Evolutionary conservation across 2,329 filamentous ascomycete genomes (phyloP).

Genomic region (Colletotrichum lentis): DNA sequence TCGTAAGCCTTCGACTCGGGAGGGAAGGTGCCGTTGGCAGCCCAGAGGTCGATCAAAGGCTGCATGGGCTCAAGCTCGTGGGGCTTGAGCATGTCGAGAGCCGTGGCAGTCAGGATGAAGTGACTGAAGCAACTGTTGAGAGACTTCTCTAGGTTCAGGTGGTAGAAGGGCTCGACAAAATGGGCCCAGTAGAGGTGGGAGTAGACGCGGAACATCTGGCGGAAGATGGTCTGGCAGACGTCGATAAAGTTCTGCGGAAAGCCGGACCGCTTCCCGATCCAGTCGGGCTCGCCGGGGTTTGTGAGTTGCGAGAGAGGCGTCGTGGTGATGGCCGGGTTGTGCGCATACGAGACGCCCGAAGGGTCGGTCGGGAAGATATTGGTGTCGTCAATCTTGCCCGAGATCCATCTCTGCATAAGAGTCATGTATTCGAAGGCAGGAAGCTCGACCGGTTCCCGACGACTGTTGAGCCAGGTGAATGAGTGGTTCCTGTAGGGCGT

Average conservation of each 20-base stretch:
- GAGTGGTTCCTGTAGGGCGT: slow-evolving; percentile 74
- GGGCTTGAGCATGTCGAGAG: slow-evolving; percentile 83
- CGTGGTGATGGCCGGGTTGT: slow-evolving; percentile 66
- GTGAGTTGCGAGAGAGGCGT: slow-evolving; percentile 70
- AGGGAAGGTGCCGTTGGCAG: slow-evolving; percentile 86
- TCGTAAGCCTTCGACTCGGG: slow-evolving; percentile 74
- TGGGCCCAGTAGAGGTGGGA: slow-evolving; percentile 98
- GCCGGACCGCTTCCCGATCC: slow-evolving; percentile 90
- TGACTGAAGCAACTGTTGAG: slow-evolving; percentile 89
- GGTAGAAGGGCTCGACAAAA: slow-evolving; percentile 84
- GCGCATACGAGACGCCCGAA: slow-evolving; percentile 71
- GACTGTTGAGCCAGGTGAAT: slow-evolving; percentile 94
- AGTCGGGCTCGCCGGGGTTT: slow-evolving; percentile 70
- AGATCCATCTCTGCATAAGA: slow-evolving; percentile 96
- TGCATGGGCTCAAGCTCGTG: slow-evolving; percentile 97
- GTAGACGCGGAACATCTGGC: slow-evolving; percentile 99
- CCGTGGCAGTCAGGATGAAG: slow-evolving; percentile 81
- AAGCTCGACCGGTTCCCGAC: slow-evolving; percentile 87
- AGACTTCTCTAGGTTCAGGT: slow-evolving; percentile 81
- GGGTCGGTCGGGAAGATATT: slow-evolving; percentile 90
- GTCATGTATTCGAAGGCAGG: slow-evolving; percentile 94
- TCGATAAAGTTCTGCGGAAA: slow-evolving; percentile 90
- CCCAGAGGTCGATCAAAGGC: slow-evolving; percentile 90
- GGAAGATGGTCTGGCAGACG: slow-evolving; percentile 92
- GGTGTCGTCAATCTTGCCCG: slow-evolving; percentile 90